Evolutionary conservation across 2,329 filamentous ascomycete species (phyloP).

Genomic region (Talaromyces verruculosus): DNA sequence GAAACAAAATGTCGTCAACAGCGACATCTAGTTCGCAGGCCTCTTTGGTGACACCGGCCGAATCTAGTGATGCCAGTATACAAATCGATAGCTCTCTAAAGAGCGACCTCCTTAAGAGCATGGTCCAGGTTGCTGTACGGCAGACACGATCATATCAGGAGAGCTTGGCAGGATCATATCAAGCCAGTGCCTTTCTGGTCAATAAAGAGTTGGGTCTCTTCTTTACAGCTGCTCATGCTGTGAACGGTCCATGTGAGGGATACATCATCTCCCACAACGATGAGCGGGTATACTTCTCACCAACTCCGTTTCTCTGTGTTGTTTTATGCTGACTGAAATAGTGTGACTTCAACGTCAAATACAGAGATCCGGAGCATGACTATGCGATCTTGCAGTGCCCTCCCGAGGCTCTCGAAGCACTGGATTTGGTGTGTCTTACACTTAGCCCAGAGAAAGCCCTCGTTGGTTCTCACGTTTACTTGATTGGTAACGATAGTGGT

Average conservation of each 20-base stretch:
- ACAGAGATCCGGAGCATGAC: conserved; percentile 18
- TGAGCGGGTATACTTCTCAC: conserved; percentile 8
- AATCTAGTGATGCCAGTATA: conserved; percentile 14
- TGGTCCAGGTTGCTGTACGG: conserved; percentile 17
- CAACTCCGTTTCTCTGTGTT: background rate
- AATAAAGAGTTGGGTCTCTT: conserved; percentile 13
- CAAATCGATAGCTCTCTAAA: conserved; percentile 17
- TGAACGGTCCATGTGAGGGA: conserved; percentile 18
- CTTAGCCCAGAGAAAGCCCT: conserved; percentile 11
- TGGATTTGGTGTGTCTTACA: conserved; percentile 15
- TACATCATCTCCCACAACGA: conserved; percentile 19
- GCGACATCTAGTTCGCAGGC: background rate
- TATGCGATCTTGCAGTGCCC: conserved; percentile 18
- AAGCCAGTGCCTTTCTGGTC: conserved; percentile 17
- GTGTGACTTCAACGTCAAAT: conserved; percentile 19
- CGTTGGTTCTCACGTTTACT: conserved; percentile 16
- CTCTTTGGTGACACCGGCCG: conserved; percentile 11
- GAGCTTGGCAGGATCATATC: conserved; percentile 14
- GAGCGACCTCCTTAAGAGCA: conserved; percentile 18
- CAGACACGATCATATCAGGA: conserved; percentile 17
- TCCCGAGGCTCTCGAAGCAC: background rate
- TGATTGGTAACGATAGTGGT: conserved; percentile 19
- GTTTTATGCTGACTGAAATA: background rate
- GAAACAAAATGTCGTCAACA: conserved; percentile 3
- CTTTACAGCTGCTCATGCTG: conserved; percentile 18